Percentiles rank a stretch among this genome's conserved stretches.
phyloP scores from a whole-genome alignment of 2,329 filamentous ascomycete genomes.

The Claviceps purpurea region DNA sequence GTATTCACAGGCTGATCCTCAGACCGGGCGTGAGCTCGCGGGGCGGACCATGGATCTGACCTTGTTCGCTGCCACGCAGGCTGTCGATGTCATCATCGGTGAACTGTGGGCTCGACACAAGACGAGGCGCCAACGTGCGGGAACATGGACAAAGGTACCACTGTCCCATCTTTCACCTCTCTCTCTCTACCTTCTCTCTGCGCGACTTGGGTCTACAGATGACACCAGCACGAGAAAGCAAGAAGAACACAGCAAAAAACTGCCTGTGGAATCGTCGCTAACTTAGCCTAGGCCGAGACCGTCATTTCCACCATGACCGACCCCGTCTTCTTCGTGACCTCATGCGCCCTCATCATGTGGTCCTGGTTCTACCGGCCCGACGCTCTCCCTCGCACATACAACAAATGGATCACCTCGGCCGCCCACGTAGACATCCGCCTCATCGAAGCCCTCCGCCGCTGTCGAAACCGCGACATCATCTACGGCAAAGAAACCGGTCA shows the following conservation, averaged over 20 bases:
- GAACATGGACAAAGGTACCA: conserved; percentile 33
- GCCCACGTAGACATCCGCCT: conserved; percentile 64
- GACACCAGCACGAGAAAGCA: no score
- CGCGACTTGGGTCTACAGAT: background rate
- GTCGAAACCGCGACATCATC: conserved; percentile 45
- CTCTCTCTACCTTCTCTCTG: background rate
- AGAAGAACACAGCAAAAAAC: background rate
- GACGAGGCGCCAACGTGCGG: conserved; percentile 27
- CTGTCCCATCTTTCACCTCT: background rate
- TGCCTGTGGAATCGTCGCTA: background rate
- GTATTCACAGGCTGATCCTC: background rate
- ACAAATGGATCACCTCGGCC: conserved; percentile 67
- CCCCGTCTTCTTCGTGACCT: conserved; percentile 56
- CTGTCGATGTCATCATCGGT: conserved; percentile 56
- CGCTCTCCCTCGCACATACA: conserved; percentile 59
- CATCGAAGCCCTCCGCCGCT: conserved; percentile 58
- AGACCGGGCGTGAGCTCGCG: conserved; percentile 25
- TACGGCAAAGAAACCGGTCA: conserved; percentile 66
- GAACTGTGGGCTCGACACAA: conserved; percentile 46
- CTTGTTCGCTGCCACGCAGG: conserved; percentile 61
- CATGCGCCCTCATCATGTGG: conserved; percentile 73
- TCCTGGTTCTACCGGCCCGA: conserved; percentile 70
- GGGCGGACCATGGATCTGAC: conserved; percentile 73
- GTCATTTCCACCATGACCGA: conserved; percentile 35
- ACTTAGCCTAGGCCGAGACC: conserved; percentile 16